These are phyloP conservation scores for Lactuca sativa DNA, from an alignment of 129 eudicot genomes.

Conservation along the genomic window DNA sequence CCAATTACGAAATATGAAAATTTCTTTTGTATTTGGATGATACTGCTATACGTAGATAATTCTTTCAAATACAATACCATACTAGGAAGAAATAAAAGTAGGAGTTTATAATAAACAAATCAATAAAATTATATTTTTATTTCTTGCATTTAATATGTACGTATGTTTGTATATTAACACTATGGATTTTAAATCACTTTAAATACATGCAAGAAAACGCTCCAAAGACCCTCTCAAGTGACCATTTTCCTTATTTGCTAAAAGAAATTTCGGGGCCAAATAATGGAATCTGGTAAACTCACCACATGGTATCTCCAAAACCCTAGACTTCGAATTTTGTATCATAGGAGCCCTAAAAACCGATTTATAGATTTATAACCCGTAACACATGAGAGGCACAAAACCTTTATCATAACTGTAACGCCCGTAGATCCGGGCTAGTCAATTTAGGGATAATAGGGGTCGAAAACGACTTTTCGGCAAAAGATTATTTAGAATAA, in stretches of 20 bases:
- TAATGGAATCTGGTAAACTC: slow-evolving; percentile 53
- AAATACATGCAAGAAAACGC: slow-evolving; percentile 58
- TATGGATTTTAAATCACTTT: slow-evolving; percentile 24
- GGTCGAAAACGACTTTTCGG: slow-evolving; percentile 33
- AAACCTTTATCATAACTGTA: slow-evolving; percentile 24
- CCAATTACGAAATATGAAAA: too few relatives aligned
- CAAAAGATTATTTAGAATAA: background rate
- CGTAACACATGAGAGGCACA: too few relatives aligned
- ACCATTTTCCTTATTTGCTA: slow-evolving; percentile 43
- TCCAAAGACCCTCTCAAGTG: slow-evolving; percentile 43
- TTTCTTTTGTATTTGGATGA: too few relatives aligned
- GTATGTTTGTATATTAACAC: background rate
- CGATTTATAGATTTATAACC: too few relatives aligned
- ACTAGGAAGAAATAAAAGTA: too few relatives aligned
- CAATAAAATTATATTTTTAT: too few relatives aligned
- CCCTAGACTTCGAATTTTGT: background rate
- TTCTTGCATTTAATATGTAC: too few relatives aligned
- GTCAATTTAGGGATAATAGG: too few relatives aligned
- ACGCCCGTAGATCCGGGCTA: slow-evolving; percentile 44
- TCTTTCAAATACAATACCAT: too few relatives aligned
- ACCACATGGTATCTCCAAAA: slow-evolving; percentile 29
- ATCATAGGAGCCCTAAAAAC: slow-evolving; percentile 39
- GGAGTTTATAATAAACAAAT: too few relatives aligned
- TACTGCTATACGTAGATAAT: too few relatives aligned
- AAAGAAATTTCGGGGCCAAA: slow-evolving; percentile 47